phyloP scores from a whole-genome alignment of 768 basidiomycete genomes.

The Auriculariales sp. region DNA sequence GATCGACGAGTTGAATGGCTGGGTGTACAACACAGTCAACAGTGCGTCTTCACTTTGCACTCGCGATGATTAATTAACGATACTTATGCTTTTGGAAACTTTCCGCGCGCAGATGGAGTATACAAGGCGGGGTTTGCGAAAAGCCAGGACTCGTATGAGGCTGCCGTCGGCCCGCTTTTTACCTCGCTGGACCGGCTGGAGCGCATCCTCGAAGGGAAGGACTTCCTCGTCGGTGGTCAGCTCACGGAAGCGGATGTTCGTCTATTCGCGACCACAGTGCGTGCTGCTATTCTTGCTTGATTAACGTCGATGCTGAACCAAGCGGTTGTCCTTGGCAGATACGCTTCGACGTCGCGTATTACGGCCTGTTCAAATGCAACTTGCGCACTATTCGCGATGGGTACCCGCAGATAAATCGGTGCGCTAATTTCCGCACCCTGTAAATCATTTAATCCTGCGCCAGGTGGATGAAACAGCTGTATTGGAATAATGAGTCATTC shows the following conservation, averaged over 20 bases:
- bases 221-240: constrained; percentile 24
- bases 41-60: constrained; percentile 6
- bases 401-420: constrained; percentile 16
- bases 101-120: constrained; percentile 9
- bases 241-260: constrained; percentile 20
- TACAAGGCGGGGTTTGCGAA: constrained; percentile 32
- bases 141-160: constrained; percentile 29
- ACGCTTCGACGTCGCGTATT: constrained; percentile 26
- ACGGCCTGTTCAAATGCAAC: constrained; percentile 31
- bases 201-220: constrained; percentile 23
- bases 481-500: constrained; percentile 87
- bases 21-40: constrained; percentile 22
- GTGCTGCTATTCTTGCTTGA: not conserved
- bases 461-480: constrained; percentile 75
- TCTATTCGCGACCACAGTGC: constrained; percentile 26
- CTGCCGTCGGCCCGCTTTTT: constrained; percentile 21
- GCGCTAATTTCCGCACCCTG: not conserved
- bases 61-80: not conserved
- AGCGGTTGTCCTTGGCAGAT: constrained; percentile 6
- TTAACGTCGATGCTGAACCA: not conserved
- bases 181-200: constrained; percentile 25
- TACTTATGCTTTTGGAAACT: not conserved
- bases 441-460: not conserved
- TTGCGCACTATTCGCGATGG: constrained; percentile 24
- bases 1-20: constrained; percentile 30